Base-by-base conservation (phyloP, 108 stramenopile genomes). In the Skeletonema grethae region DNA sequence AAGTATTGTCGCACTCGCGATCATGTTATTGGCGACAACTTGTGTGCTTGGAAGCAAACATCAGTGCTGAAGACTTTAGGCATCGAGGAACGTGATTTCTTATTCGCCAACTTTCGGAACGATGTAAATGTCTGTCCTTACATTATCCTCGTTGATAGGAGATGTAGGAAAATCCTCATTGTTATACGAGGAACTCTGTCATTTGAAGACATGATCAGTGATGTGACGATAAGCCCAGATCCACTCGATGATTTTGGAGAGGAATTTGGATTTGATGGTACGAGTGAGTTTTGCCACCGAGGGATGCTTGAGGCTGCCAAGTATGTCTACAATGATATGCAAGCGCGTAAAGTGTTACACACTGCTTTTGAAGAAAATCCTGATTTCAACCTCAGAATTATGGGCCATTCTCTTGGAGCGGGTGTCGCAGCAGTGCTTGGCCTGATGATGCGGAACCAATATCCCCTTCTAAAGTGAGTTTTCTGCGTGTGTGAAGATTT, bases 351-450 rank as follows among this genome's bases (percentile, higher is more conserved):
- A 43, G 69, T 87, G 7, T 65, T 96, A 59, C 78, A 90, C 7
- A 48, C 65, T 24, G 75, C 94, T 9, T 62, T 92, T 12, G 58
- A 32, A 63, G 77, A 48, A 28, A 69, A 59, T 85, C 83, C 86
- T 25, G 72, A 80, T 7, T 95, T 92, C 34, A 38, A 83, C 20
- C 71, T 99, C 0, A 88, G 92, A 32, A 67, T 98, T 5, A 90
- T 93, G 0, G 98, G 98, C 25, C 98, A 99, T 58, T 84, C 82
- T 15, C 82, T 99, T 18, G 98, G 98, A 28, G 98, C 94, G 7
- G 97, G 91, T 0, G 77, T 85, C 28, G 91, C 96, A 7, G 89
- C 90, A 16, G 70, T 99, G 29, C 83, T 99, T 22, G 72, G 90
- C 4, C 85, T 91, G 59, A 90, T 97, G 84, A 69, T 99, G 24